Evolutionary conservation across 257 asterid species (phyloP), one percentile per base, ranked within the genome.

Genomic region (Fraxinus anomala): DNA sequence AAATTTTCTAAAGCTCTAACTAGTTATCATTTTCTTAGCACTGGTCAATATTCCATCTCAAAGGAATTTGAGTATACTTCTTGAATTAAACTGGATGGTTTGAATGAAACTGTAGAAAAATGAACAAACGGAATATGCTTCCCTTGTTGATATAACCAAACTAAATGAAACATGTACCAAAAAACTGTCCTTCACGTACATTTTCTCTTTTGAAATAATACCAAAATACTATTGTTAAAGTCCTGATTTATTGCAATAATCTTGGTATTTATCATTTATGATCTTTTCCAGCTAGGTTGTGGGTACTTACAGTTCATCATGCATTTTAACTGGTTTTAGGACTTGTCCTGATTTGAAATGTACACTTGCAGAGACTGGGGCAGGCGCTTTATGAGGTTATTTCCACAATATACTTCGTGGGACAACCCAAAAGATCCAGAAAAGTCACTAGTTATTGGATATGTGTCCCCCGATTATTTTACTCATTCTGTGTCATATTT

Each of bases 401-500:
- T 88, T 89, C 89, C 92, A 37, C 99, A 89, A 84, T 89, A 85
- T 81, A 83, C 88, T 74, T 92, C 97, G 67, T 96, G 99, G 99
- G 97, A 96, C 83, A 93, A 93, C 87, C 74, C 81, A 78, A 93
- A 90, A 87, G 95, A 87, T 83, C 97, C 97, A 72, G 97, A 89
- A 63, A 91, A 94, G 83, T 90, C 92, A 74, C 91, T 96, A 77
- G 88, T 89, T 65, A 88, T 96, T 75, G 99, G 97, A 92, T 96
- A 96, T 70, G 98, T 96, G 77, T 96, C 99, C 84, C 99, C 99
- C 30, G 99, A 96, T 92, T 96, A 92, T 85, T 96, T 96, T 83
- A 96, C 99, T 79, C 99, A 96, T 80, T 96, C 98, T 19, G 99
- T 96, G 28, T 96, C 99, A 51, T 96, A 96, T 87, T 96, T 92